phyloP scores from a whole-genome alignment of 257 asterid species.

The Capsicum rhomboideum region DNA sequence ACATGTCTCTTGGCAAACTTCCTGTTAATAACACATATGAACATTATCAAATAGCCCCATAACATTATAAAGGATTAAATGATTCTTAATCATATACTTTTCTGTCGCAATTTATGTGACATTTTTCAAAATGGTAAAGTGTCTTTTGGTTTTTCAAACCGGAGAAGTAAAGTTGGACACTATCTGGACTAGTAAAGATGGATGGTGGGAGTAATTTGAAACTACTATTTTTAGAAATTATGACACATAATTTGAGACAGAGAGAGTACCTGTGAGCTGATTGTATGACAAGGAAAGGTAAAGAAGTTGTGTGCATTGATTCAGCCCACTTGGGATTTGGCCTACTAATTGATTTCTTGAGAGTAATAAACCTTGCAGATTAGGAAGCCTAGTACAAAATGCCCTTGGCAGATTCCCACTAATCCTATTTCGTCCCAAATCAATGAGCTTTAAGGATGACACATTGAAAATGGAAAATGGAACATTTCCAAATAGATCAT shows the following conservation, averaged over 20 bases:
- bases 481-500: slow-evolving; percentile 5
- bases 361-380: background rate
- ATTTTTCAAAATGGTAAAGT: too few relatives aligned
- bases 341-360: background rate
- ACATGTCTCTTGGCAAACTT: slow-evolving; percentile 9
- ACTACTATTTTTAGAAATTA: too few relatives aligned
- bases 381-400: background rate
- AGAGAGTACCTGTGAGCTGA: background rate
- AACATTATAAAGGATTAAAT: too few relatives aligned
- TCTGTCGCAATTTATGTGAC: too few relatives aligned
- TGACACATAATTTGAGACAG: too few relatives aligned
- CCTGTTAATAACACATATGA: background rate
- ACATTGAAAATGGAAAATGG: background rate
- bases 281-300: background rate
- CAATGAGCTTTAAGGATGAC: background rate
- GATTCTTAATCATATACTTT: too few relatives aligned
- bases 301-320: slow-evolving; percentile 4
- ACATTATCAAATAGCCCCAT: too few relatives aligned
- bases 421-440: background rate
- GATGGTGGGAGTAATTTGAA: too few relatives aligned
- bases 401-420: background rate
- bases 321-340: slow-evolving; percentile 2
- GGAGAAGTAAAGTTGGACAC: too few relatives aligned
- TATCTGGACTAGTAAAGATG: too few relatives aligned
- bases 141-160: too few relatives aligned